Percentiles rank a stretch among this genome's conserved stretches.
These are phyloP conservation scores for Alternaria sp. DNA, from an alignment of 2,329 filamentous ascomycete species.

Conservation along the genomic window DNA sequence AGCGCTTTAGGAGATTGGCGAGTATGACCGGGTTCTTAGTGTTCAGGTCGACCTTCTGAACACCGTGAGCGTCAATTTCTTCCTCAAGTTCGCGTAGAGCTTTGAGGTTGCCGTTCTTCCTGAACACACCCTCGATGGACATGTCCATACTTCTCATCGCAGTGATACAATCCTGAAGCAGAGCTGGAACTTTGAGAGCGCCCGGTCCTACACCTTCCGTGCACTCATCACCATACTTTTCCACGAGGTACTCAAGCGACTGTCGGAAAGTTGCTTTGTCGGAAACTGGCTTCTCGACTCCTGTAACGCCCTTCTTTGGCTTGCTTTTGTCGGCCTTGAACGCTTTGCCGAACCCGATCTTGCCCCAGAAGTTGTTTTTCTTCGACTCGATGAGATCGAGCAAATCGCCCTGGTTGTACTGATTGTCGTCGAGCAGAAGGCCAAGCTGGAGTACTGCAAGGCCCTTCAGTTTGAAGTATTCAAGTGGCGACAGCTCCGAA, in stretches of 20 bases:
- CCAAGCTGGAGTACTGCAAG: conserved; percentile 95
- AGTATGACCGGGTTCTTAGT: conserved; percentile 92
- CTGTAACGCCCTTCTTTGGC: conserved; percentile 73
- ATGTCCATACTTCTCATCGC: conserved; percentile 99
- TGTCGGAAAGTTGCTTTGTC: conserved; percentile 90
- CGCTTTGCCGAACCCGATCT: conserved; percentile 94
- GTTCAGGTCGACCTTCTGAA: conserved; percentile 83
- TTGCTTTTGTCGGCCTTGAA: conserved; percentile 61
- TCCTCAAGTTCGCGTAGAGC: conserved; percentile 86
- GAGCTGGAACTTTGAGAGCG: conserved; percentile 85
- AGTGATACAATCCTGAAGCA: conserved; percentile 92
- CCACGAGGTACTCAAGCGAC: conserved; percentile 83
- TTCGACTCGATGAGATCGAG: conserved; percentile 90
- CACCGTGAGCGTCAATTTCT: conserved; percentile 83
- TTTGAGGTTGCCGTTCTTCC: conserved; percentile 99
- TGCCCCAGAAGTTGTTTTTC: conserved; percentile 96
- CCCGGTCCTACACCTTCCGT: conserved; percentile 95
- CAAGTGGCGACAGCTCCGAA: conserved; percentile 90
- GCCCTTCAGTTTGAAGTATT: conserved; percentile 97
- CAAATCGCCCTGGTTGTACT: conserved; percentile 93
- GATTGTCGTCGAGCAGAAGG: conserved; percentile 84
- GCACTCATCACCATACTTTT: conserved; percentile 95
- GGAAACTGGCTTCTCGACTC: conserved; percentile 43
- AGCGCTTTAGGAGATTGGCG: conserved; percentile 92
- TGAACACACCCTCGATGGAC: conserved; percentile 97